Conservation (phyloP, 495 filamentous ascomycete genomes). For the Neurospora sp. region DNA sequence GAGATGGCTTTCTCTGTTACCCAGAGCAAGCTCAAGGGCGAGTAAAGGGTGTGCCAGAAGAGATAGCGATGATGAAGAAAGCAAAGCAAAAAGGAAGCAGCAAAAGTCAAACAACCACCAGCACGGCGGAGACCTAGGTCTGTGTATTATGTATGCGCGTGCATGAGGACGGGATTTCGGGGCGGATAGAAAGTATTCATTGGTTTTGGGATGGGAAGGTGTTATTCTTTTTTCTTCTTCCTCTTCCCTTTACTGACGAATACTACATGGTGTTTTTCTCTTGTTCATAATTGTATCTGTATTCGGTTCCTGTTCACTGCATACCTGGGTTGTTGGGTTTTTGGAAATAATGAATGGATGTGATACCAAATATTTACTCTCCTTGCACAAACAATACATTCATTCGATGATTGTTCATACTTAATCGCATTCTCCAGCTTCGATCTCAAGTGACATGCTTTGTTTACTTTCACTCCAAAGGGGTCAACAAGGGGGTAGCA, state of each 20-base stretch:
- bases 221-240: neutral
- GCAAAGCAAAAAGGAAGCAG: neutral
- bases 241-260: neutral
- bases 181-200: neutral
- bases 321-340: neutral
- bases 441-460: neutral
- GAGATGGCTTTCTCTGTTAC: conserved; percentile 55
- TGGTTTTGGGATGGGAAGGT: neutral
- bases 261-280: neutral
- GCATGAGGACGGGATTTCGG: neutral
- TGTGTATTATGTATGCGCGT: neutral
- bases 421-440: neutral
- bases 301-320: neutral
- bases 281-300: neutral
- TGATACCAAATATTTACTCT: neutral
- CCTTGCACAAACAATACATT: conserved; percentile 1
- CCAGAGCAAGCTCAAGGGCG: conserved; percentile 63
- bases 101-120: neutral
- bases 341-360: conserved; percentile 1
- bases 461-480: neutral
- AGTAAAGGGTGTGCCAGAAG: conserved; percentile 32
- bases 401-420: neutral
- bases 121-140: neutral
- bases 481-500: neutral
- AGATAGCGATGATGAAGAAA: neutral